Conservation (phyloP, 208 protist species). For the Sergeia podlipaevii region DNA sequence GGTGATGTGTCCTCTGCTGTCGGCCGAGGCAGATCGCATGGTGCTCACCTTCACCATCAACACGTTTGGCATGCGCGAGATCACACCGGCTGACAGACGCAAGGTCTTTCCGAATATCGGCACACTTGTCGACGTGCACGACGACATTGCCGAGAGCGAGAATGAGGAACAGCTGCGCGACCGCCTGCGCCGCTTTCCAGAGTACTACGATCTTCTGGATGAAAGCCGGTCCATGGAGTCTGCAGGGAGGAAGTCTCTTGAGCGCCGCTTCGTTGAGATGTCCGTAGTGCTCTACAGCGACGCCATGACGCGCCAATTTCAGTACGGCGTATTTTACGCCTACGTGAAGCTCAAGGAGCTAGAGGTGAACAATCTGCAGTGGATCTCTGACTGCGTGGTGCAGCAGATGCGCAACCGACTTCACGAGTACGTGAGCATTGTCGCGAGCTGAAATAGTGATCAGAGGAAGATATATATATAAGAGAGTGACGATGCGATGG, state of each 20-base stretch:
- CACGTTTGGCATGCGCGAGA: conserved; percentile 93
- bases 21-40: conserved; percentile 97
- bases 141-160: conserved; percentile 79
- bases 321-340: conserved; percentile 92
- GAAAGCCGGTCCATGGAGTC: conserved; percentile 57
- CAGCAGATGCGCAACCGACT: conserved; percentile 88
- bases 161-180: conserved; percentile 78
- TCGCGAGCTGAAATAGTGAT: conserved; percentile 17
- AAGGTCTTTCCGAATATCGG: conserved; percentile 91
- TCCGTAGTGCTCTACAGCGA: conserved; percentile 82
- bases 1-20: conserved; percentile 88
- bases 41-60: conserved; percentile 98
- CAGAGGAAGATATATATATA: not conserved
- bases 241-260: conserved; percentile 66
- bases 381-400: conserved; percentile 91
- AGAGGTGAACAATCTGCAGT: conserved; percentile 91
- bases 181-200: conserved; percentile 69
- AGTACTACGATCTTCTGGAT: conserved; percentile 80
- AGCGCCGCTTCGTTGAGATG: conserved; percentile 85
- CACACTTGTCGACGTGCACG: conserved; percentile 84
- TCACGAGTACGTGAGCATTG: conserved; percentile 82
- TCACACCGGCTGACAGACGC: conserved; percentile 67
- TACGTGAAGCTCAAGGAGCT: conserved; percentile 93
- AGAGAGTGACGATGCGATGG: conserved; percentile 6
- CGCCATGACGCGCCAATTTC: conserved; percentile 87